Evolutionary conservation across 257 asterid genomes (phyloP), one percentile per base, ranked within the genome.

Genomic region (Solanum bulbocastanum): DNA sequence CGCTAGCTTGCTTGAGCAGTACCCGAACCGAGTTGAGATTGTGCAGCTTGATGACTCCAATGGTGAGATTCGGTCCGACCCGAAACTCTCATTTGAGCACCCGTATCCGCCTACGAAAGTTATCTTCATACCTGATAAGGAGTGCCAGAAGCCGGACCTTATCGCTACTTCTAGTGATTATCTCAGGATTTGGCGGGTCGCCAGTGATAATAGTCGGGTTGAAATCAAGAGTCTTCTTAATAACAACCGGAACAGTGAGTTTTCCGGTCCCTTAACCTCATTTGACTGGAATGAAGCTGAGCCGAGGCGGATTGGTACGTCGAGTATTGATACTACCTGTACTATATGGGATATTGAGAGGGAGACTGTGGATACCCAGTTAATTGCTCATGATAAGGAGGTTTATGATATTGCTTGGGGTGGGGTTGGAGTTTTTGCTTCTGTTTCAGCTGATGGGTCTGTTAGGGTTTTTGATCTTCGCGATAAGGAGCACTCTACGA

Each of bases 211-310:
- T 33, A 92, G 92, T 69, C 92, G 96, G 52, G 98, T 97, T 25
- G 98, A 95, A 81, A 88, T 94, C 39, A 96, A 96, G 91, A 92
- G 95, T 87, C 73, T 94, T 69, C 87, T 96, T 68, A 94, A 93
- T 74, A 94, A 94, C 79, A 97, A 96, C 83, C 94, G 96, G n/a
- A 95, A 94, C 90, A 96, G 96, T 88, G 99, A 97, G 88, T 97
- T 90, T 75, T 97, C 98, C 8, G 98, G 98, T 0, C 99, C 99
- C 32, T 74, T 97, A 85, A 96, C 99, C 30, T 95, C 98, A 37
- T 97, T 97, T 88, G 99, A 97, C 91, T 97, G 99, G 99, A 97
- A 97, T 81, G 99, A 97, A 66, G 99, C 98, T 3, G 99, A 97
- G 90, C 98, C 99, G 46, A 91, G 93, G 92, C 91, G 98, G 85